Conservation (phyloP, 305 asterid genomes). For the Solanum chacoense region DNA sequence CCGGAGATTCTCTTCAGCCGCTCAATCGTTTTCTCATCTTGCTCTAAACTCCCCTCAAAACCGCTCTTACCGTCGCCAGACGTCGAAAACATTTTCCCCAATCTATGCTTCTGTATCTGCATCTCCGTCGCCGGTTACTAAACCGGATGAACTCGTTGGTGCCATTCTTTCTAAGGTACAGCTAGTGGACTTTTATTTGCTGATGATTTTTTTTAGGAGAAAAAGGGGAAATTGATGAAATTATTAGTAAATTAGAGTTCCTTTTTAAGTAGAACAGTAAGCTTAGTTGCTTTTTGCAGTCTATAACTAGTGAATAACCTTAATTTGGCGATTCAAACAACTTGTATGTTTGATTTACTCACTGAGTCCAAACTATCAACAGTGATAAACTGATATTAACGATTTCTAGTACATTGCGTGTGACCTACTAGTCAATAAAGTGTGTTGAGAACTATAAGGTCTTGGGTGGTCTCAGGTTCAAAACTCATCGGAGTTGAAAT, state of each 20-base stretch:
- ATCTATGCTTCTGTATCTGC: constrained; percentile 22
- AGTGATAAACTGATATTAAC: not conserved
- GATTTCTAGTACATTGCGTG: not conserved
- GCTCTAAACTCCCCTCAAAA: not conserved
- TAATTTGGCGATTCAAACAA: not conserved
- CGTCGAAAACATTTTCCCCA: not conserved
- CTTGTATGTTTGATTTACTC: not conserved
- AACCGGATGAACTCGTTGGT: constrained; percentile 51
- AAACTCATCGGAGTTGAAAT: not conserved
- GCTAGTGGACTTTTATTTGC: not conserved
- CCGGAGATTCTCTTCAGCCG: not conserved
- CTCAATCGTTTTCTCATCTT: not conserved
- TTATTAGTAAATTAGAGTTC: not conserved
- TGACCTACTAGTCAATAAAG: not conserved
- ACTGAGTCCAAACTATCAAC: not conserved
- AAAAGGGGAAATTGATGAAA: not conserved
- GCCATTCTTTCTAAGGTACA: constrained; percentile 58
- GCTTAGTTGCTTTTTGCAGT: not conserved
- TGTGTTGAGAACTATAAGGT: not conserved
- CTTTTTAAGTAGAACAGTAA: not conserved
- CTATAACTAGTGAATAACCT: not conserved
- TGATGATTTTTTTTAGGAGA: not conserved
- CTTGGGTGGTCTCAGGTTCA: not conserved
- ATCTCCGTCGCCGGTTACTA: constrained; percentile 27
- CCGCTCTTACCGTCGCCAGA: not conserved